Conservation (phyloP, 768 basidiomycete species). For the Hericium alpestre region DNA sequence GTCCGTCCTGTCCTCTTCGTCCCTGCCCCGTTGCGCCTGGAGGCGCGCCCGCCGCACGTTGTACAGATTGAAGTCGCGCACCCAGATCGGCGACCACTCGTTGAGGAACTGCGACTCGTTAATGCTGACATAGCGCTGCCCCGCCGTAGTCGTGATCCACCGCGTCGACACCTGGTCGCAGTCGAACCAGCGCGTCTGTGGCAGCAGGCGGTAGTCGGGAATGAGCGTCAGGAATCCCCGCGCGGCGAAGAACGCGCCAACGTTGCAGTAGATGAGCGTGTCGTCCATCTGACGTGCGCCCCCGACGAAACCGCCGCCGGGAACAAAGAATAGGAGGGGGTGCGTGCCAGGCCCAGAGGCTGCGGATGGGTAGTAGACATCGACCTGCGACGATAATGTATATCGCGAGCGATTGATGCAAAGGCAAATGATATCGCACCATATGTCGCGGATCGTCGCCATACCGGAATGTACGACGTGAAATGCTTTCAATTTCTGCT, state of each 20-base stretch:
- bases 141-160: conserved; percentile 24
- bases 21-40: neutral
- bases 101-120: conserved; percentile 1
- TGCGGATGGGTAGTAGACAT: neutral
- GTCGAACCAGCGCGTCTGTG: conserved; percentile 7
- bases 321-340: neutral
- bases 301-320: neutral
- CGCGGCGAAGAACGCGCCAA: neutral
- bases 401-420: too few species aligned
- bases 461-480: too few species aligned
- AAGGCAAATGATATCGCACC: too few species aligned
- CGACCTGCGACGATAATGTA: neutral
- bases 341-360: neutral
- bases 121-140: conserved; percentile 17
- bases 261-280: neutral
- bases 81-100: conserved; percentile 4
- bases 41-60: conserved; percentile 2
- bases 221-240: neutral
- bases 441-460: too few species aligned
- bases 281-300: neutral
- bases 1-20: neutral
- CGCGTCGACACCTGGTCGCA: conserved; percentile 14
- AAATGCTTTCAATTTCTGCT: too few species aligned
- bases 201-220: neutral
- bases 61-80: conserved; percentile 18